These are phyloP conservation scores for Monascus ruber DNA, from an alignment of 2,329 filamentous ascomycete species.

Conservation along the genomic window DNA sequence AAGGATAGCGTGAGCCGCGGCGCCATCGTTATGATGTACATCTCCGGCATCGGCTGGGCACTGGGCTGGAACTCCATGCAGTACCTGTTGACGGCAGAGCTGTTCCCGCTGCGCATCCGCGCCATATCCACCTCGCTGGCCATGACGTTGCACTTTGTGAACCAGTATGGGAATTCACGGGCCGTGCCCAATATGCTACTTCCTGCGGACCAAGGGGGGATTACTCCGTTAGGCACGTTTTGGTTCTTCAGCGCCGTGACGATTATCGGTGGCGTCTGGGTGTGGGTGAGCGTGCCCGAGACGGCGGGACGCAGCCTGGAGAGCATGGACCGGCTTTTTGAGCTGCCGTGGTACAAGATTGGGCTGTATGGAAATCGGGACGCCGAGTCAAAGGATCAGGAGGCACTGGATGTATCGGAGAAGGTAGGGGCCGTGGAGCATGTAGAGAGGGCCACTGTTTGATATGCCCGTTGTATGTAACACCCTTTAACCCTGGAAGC, in stretches of 20 bases:
- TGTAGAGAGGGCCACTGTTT: too few species aligned
- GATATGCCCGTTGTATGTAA: too few species aligned
- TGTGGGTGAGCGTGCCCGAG: slow-evolving; percentile 62
- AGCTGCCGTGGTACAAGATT: slow-evolving; percentile 63
- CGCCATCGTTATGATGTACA: slow-evolving; percentile 62
- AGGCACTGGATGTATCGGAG: too few species aligned
- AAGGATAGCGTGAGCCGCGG: slow-evolving; percentile 51
- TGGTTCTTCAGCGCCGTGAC: slow-evolving; percentile 64
- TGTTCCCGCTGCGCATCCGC: slow-evolving; percentile 64
- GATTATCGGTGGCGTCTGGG: slow-evolving; percentile 56
- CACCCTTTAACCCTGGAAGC: too few species aligned
- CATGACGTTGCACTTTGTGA: slow-evolving; percentile 70
- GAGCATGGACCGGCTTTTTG: slow-evolving; percentile 61
- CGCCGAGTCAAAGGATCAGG: slow-evolving; percentile 8
- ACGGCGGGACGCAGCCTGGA: slow-evolving; percentile 47
- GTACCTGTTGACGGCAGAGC: slow-evolving; percentile 65
- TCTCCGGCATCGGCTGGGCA: slow-evolving; percentile 59
- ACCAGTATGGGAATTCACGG: slow-evolving; percentile 66
- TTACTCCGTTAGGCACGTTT: slow-evolving; percentile 57
- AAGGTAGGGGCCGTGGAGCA: too few species aligned
- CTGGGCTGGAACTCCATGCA: slow-evolving; percentile 66
- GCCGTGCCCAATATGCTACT: slow-evolving; percentile 67
- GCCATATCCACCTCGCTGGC: slow-evolving; percentile 59
- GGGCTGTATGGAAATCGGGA: slow-evolving; percentile 34
- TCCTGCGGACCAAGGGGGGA: slow-evolving; percentile 27